These are phyloP conservation scores for Plasmopara viticola DNA, from an alignment of 352 stramenopile genomes.

Conservation along the genomic window DNA sequence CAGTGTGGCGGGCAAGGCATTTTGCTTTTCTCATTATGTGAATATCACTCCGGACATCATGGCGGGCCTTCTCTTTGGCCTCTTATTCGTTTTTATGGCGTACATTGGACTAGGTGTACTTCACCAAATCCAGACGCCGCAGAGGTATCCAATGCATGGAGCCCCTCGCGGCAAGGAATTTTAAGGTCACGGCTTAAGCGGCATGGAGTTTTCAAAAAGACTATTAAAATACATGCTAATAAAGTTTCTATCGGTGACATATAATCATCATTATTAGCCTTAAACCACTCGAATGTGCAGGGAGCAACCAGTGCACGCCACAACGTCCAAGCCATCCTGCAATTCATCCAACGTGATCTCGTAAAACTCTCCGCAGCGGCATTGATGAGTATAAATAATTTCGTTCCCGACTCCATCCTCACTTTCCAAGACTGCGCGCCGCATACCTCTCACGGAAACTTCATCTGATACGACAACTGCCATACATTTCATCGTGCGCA, in stretches of 20 bases:
- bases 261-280: not conserved
- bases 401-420: slow-evolving; percentile 34
- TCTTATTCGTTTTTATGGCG: slow-evolving; percentile 77
- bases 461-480: slow-evolving; percentile 59
- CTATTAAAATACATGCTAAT: slow-evolving; percentile 13
- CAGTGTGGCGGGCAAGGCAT: slow-evolving; percentile 47
- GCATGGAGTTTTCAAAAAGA: slow-evolving; percentile 3
- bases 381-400: slow-evolving; percentile 51
- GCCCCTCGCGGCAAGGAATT: slow-evolving; percentile 82
- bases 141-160: slow-evolving; percentile 59
- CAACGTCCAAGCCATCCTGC: slow-evolving; percentile 53
- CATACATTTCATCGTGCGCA: slow-evolving; percentile 33
- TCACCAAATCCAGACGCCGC: slow-evolving; percentile 71
- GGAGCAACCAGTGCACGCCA: slow-evolving; percentile 76
- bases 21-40: slow-evolving; percentile 84
- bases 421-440: slow-evolving; percentile 23
- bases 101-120: slow-evolving; percentile 68
- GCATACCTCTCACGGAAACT: slow-evolving; percentile 44
- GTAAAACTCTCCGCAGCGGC: slow-evolving; percentile 70
- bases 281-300: slow-evolving; percentile 64
- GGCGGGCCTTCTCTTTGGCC: slow-evolving; percentile 60
- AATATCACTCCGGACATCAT: slow-evolving; percentile 77
- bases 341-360: slow-evolving; percentile 62
- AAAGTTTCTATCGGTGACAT: too few species aligned
- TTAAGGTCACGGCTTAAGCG: slow-evolving; percentile 18